These are phyloP conservation scores for Begonia fuchsioides DNA, from an alignment of 306 rosid genomes.

Conservation along the genomic window DNA sequence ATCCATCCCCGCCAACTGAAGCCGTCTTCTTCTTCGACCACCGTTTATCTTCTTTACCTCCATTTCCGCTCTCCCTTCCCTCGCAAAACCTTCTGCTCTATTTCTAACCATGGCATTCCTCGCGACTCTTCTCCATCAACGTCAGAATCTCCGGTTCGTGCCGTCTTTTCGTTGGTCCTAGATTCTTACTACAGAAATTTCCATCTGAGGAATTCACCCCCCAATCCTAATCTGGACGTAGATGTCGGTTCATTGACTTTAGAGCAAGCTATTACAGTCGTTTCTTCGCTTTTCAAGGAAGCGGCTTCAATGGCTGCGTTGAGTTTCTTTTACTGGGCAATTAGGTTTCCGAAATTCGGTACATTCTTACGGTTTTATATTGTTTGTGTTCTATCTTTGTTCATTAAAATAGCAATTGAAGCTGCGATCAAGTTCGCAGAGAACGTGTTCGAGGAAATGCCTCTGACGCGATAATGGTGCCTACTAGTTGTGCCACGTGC, in stretches of 20 bases:
- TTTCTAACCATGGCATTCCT: too few relatives aligned
- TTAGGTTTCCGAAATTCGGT: constrained; percentile 42
- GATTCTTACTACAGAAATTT: constrained; percentile 37
- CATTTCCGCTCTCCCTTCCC: too few relatives aligned
- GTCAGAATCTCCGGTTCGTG: constrained; percentile 31
- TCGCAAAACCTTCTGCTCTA: too few relatives aligned
- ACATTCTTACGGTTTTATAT: constrained; percentile 58
- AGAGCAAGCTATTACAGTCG: constrained; percentile 48
- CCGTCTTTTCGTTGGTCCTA: constrained; percentile 39
- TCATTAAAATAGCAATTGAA: constrained; percentile 19
- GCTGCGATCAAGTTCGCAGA: constrained; percentile 56
- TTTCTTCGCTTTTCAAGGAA: constrained; percentile 59
- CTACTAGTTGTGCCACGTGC: too few relatives aligned
- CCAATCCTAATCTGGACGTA: constrained; percentile 30
- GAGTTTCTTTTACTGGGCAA: constrained; percentile 67
- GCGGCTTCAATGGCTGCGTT: constrained; percentile 66
- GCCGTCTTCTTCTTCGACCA: too few relatives aligned
- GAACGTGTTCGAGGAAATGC: constrained; percentile 71
- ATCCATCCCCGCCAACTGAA: too few relatives aligned
- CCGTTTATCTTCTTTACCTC: too few relatives aligned
- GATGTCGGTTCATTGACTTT: constrained; percentile 35
- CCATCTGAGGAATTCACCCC: constrained; percentile 24
- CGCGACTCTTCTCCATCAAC: constrained; percentile 11
- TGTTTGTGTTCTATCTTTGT: constrained; percentile 39
- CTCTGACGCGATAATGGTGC: too few relatives aligned